phyloP scores from a whole-genome alignment of 495 filamentous ascomycete genomes.

The Ascodesmis nigricans region DNA sequence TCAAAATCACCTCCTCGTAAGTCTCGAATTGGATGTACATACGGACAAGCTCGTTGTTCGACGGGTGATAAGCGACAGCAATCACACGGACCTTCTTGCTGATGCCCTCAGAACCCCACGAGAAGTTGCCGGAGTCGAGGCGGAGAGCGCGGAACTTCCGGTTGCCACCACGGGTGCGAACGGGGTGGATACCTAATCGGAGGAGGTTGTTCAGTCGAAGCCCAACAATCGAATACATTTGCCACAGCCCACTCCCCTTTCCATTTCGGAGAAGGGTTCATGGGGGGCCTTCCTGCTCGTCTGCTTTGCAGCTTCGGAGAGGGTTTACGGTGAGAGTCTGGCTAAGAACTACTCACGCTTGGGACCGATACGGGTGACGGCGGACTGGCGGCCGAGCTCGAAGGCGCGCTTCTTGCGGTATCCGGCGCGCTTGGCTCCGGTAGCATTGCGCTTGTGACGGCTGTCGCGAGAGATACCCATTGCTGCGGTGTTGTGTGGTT shows the following conservation, averaged over 20 bases:
- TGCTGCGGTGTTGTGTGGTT: slow-evolving; percentile 27
- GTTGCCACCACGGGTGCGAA: slow-evolving; percentile 97
- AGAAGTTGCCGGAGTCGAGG: slow-evolving; percentile 98
- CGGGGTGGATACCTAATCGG: slow-evolving; percentile 58
- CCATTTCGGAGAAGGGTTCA: slow-evolving; percentile 1
- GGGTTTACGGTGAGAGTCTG: slow-evolving; percentile 18
- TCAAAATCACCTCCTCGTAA: slow-evolving; percentile 1
- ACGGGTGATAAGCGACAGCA: slow-evolving; percentile 90
- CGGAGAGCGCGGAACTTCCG: slow-evolving; percentile 98
- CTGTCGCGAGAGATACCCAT: slow-evolving; percentile 99
- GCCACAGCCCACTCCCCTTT: slow-evolving; percentile 9
- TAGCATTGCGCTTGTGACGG: slow-evolving; percentile 94
- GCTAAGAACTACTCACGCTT: slow-evolving; percentile 41
- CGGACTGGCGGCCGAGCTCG: slow-evolving; percentile 96
- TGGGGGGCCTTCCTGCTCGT: too few relatives aligned
- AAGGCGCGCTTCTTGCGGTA: slow-evolving; percentile 92
- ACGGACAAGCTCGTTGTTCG: slow-evolving; percentile 99
- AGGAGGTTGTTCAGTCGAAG: too few relatives aligned
- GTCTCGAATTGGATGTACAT: slow-evolving; percentile 1
- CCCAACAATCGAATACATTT: too few relatives aligned
- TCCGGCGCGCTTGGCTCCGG: slow-evolving; percentile 86
- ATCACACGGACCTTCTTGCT: slow-evolving; percentile 98
- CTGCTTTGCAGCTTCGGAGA: too few relatives aligned
- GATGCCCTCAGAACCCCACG: slow-evolving; percentile 92
- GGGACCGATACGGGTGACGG: slow-evolving; percentile 94